Percentiles rank a stretch among this genome's conserved stretches.
Conservation (phyloP, 768 basidiomycete species). For the Boletus sp. region DNA sequence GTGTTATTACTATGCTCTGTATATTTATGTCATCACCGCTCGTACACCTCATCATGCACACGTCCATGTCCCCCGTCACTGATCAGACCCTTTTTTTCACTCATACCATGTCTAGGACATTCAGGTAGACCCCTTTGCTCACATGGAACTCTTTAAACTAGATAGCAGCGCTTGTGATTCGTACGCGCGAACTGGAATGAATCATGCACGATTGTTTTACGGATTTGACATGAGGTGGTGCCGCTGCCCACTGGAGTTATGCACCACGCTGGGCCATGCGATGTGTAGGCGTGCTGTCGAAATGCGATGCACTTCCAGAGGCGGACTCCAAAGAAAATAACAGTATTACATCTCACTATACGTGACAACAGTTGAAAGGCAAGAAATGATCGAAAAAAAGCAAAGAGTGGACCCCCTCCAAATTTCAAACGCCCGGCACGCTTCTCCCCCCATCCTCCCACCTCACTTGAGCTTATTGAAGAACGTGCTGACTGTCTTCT, state of each 20-base stretch:
- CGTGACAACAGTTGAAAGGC: no score
- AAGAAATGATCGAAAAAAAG: no score
- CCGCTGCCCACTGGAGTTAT: no score
- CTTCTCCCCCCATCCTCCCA: background rate
- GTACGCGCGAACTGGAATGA: background rate
- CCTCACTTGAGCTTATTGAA: constrained; percentile 8
- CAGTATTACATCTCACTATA: no score
- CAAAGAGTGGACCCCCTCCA: no score
- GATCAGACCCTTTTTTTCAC: background rate
- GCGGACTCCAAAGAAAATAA: no score
- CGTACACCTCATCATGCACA: background rate
- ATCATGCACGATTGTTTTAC: background rate
- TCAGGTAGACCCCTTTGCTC: background rate
- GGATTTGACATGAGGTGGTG: no score
- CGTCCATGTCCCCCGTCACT: background rate
- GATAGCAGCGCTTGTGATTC: background rate
- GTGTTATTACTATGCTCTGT: background rate
- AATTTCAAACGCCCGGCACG: no score
- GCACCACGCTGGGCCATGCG: no score
- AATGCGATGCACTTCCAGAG: no score
- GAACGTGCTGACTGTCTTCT: constrained; percentile 37
- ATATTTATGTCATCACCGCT: constrained; percentile 2
- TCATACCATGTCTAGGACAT: constrained; percentile 1
- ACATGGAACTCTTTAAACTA: background rate
- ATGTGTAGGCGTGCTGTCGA: no score